Percentiles rank a stretch among this genome's conserved stretches.
Evolutionary conservation across 1,139 yeast genomes (phyloP).

Genomic region (Suhomyces bolitotheri): DNA sequence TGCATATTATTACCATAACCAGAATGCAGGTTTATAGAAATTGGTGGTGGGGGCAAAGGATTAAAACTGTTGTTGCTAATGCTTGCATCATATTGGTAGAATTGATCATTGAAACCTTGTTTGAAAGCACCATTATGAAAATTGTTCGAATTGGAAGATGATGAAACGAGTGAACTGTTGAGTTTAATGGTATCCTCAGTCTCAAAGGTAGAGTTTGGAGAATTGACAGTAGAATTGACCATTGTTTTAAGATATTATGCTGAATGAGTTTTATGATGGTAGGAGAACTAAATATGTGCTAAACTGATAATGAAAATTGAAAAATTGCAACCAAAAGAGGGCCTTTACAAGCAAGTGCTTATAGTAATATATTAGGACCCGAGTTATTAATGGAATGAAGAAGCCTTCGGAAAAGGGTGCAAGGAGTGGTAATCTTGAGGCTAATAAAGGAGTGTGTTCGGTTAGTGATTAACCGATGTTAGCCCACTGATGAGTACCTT

Average conservation of each 20-base stretch:
- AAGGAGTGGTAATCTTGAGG: no score
- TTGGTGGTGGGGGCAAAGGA: constrained; percentile 29
- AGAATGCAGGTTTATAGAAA: constrained; percentile 12
- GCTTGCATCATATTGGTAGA: constrained; percentile 13
- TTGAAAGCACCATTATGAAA: constrained; percentile 8
- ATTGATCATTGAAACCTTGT: constrained; percentile 13
- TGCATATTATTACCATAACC: constrained; percentile 8
- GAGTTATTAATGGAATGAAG: no score
- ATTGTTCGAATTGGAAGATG: constrained; percentile 18
- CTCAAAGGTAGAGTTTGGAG: constrained; percentile 24
- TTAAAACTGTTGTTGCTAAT: constrained; percentile 16
- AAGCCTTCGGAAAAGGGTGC: no score
- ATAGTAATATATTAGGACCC: no score
- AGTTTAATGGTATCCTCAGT: constrained; percentile 28
- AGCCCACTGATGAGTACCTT: no score
- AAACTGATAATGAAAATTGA: no score
- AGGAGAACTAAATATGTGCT: no score
- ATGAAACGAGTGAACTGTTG: constrained; percentile 22
- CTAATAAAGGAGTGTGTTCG: no score
- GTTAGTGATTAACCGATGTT: no score
- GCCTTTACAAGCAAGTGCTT: no score
- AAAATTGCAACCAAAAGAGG: constrained; percentile 10
- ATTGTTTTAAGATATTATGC: constrained; percentile 12
- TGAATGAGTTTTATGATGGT: no score
- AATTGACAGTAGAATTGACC: constrained; percentile 20